Evolutionary conservation across 2,329 filamentous ascomycete species (phyloP), one percentile per base, ranked within the genome.

Genomic region (Pseudohalonectria lignicola): DNA sequence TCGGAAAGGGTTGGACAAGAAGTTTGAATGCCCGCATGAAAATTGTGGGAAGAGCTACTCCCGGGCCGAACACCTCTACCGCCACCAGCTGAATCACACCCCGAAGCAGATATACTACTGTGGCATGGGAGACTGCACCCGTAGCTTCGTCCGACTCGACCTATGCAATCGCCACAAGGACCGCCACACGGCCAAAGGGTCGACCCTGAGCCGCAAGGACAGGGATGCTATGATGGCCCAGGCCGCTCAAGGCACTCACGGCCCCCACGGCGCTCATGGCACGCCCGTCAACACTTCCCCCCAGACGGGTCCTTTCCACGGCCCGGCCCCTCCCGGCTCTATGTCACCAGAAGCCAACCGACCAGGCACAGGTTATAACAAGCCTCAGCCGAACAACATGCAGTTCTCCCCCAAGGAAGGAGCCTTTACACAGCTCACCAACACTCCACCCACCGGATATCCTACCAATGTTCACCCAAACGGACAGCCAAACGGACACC

Each of bases 31-130:
- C 55, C 80, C 82, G 5, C 77, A 86, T 42, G 79, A 85, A 46
- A 86, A 82, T 29, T 98, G 92, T 52, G 88, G 86, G 30, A 98
- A 95, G 68, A 93, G 82, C 55, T 98, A 98, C 58, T 95, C 90
- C 19, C 76, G 92, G 55, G 90, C 92, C 8, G 92, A 96, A 62
- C 16, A 32, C 43, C 80, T 76, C 33, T 78, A 95, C 63, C 79
- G 92, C 33, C 90, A 96, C 61, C 88, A 96, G 62, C 64, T 96
- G 48, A 98, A 98, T 56, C 92, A 96, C 62, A 82, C 85, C 41
- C 90, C 90, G 15, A 95, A 95, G 62, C 86, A 93, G 55, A 94
- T 94, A 39, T 96, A 94, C 56, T 77, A 78, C 53, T 96, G 92
- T 66, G 86, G 93, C 53, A 94, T 88, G 51, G 85, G 86, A 16